Evolutionary conservation across 495 filamentous ascomycete genomes (phyloP).

Genomic region (Xylaria nigripes): DNA sequence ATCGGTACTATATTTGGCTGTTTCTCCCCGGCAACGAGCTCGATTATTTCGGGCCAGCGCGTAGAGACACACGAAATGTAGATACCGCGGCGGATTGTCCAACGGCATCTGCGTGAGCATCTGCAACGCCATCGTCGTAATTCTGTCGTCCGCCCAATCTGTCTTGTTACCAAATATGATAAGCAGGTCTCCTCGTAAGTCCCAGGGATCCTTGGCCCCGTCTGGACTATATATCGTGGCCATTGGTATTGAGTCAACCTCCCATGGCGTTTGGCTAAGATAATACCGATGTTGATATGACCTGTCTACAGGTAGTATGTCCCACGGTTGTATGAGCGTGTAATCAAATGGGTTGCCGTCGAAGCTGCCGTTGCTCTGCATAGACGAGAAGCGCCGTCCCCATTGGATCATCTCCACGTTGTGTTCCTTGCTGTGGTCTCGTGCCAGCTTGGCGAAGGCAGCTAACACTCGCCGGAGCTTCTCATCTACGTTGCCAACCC

Average conservation of each 20-base stretch:
- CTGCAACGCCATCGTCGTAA: constrained; percentile 15
- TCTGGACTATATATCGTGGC: constrained; percentile 20
- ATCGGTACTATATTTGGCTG: constrained; percentile 5
- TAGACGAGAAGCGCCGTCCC: constrained; percentile 20
- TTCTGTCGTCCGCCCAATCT: constrained; percentile 21
- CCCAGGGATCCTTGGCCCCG: constrained; percentile 16
- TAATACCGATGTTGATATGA: constrained; percentile 27
- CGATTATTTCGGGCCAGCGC: constrained; percentile 17
- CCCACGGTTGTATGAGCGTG: constrained; percentile 25
- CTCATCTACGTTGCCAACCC: constrained; percentile 17
- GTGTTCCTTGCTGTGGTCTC: constrained; percentile 16
- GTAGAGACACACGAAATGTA: constrained; percentile 23
- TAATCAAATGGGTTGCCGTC: constrained; percentile 26
- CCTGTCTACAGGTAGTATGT: constrained; percentile 17
- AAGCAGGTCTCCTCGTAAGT: constrained; percentile 21
- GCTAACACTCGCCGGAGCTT: constrained; percentile 17
- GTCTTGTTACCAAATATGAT: constrained; percentile 25
- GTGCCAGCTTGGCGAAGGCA: constrained; percentile 19
- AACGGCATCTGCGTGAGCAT: constrained; percentile 17
- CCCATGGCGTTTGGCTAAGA: constrained; percentile 19
- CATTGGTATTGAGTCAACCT: constrained; percentile 19
- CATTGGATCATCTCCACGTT: constrained; percentile 20
- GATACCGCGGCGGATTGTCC: constrained; percentile 17
- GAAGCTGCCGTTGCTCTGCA: constrained; percentile 20
- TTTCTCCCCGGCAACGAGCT: constrained; percentile 8